These are phyloP conservation scores for Fraxinus greggii DNA, from an alignment of 305 asterid species.

Conservation along the genomic window DNA sequence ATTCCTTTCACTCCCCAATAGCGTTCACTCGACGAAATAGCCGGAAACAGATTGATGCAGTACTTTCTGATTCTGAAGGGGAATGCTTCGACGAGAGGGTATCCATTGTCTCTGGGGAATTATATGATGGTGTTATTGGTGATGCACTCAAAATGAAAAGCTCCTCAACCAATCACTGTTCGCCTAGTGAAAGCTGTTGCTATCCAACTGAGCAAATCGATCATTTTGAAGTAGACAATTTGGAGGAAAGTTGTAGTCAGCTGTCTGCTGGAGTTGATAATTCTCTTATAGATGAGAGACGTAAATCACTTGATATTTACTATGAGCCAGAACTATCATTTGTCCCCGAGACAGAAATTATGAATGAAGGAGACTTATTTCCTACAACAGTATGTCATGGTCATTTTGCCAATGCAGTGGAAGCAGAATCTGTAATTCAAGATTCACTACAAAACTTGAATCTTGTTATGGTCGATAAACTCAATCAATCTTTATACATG, in stretches of 20 bases:
- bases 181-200: slow-evolving; percentile 45
- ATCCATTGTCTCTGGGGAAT: slow-evolving; percentile 37
- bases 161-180: slow-evolving; percentile 28
- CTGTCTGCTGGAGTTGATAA: slow-evolving; percentile 34
- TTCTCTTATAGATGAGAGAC: slow-evolving; percentile 38
- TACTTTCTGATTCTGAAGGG: slow-evolving; percentile 84
- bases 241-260: slow-evolving; percentile 38
- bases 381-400: slow-evolving; percentile 56
- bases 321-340: slow-evolving; percentile 62
- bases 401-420: slow-evolving; percentile 36
- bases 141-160: slow-evolving; percentile 35
- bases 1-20: slow-evolving; percentile 61
- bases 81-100: slow-evolving; percentile 41
- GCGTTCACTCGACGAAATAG: slow-evolving; percentile 43
- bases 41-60: slow-evolving; percentile 52
- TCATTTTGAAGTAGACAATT: slow-evolving; percentile 36
- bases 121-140: slow-evolving; percentile 32
- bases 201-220: slow-evolving; percentile 34
- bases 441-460: slow-evolving; percentile 29
- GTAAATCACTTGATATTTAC: slow-evolving; percentile 43
- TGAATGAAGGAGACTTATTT: slow-evolving; percentile 46
- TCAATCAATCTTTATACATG: slow-evolving; percentile 22
- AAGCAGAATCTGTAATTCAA: slow-evolving; percentile 31
- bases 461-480: slow-evolving; percentile 27
- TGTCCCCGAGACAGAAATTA: slow-evolving; percentile 65